Evolutionary conservation across 352 stramenopile species (phyloP).

Genomic region (Phytopythium oedochilum): DNA sequence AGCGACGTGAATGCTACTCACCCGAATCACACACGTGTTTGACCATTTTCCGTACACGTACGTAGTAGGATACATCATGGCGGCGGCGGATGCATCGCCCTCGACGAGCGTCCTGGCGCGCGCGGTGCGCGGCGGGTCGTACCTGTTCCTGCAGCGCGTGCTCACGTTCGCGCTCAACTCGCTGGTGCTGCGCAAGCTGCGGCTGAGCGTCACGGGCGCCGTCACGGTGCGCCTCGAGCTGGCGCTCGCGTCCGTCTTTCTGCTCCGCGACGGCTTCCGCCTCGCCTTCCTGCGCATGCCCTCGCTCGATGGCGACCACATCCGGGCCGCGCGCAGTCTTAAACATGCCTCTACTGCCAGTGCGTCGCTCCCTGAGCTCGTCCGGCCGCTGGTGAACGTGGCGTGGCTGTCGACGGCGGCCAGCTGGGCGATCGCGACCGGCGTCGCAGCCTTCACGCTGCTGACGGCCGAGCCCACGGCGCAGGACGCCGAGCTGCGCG

Average conservation of each 20-base stretch:
- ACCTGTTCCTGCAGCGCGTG: constrained; percentile 81
- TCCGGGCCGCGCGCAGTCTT: background rate
- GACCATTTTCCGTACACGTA: too few species aligned
- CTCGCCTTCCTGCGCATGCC: constrained; percentile 81
- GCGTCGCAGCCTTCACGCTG: constrained; percentile 20
- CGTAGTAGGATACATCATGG: too few species aligned
- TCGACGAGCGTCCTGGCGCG: constrained; percentile 33
- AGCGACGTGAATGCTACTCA: too few species aligned
- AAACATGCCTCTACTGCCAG: too few species aligned
- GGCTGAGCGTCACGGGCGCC: constrained; percentile 73
- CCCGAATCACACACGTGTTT: too few species aligned
- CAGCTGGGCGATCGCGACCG: constrained; percentile 43
- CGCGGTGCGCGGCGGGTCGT: constrained; percentile 61
- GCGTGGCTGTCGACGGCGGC: constrained; percentile 70
- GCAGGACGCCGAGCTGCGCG: constrained; percentile 15
- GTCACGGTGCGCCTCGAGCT: constrained; percentile 88
- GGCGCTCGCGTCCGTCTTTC: constrained; percentile 84
- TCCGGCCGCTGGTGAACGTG: constrained; percentile 66
- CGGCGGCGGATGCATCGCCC: too few species aligned
- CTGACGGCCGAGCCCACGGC: constrained; percentile 5
- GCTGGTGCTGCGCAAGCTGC: constrained; percentile 64
- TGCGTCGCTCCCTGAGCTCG: constrained; percentile 11
- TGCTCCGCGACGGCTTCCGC: constrained; percentile 87
- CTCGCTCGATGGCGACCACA: constrained; percentile 37
- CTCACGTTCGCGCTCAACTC: constrained; percentile 84